Evolutionary conservation across 2,329 filamentous ascomycete species (phyloP).

Genomic region (Fusarium poae): DNA sequence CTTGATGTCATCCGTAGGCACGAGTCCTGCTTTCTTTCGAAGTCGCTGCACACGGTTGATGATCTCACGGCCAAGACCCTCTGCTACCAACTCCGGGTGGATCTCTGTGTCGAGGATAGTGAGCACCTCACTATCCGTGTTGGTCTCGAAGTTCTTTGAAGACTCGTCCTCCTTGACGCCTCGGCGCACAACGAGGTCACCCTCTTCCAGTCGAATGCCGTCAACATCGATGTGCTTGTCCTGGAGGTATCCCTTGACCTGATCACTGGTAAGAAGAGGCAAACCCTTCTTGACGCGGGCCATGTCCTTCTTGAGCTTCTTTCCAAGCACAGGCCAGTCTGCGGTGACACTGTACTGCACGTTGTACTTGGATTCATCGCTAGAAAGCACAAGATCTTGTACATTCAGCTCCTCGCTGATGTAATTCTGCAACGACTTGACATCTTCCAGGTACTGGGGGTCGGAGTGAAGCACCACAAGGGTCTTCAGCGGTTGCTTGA

Average conservation of each 20-base stretch:
- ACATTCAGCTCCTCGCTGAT: slow-evolving; percentile 94
- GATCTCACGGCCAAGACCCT: slow-evolving; percentile 91
- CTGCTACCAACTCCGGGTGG: slow-evolving; percentile 87
- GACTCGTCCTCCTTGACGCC: slow-evolving; percentile 79
- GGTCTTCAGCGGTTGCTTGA: slow-evolving; percentile 92
- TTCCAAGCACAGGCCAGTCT: slow-evolving; percentile 94
- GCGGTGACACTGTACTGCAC: slow-evolving; percentile 91
- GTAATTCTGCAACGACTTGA: slow-evolving; percentile 87
- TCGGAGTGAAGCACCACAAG: slow-evolving; percentile 90
- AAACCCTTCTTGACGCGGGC: slow-evolving; percentile 91
- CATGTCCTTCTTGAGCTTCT: slow-evolving; percentile 97
- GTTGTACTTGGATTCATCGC: slow-evolving; percentile 90
- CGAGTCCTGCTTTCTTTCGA: slow-evolving; percentile 91
- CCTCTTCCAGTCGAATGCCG: slow-evolving; percentile 84
- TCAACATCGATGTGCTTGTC: slow-evolving; percentile 84
- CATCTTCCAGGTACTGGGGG: slow-evolving; percentile 84
- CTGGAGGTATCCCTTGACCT: slow-evolving; percentile 83
- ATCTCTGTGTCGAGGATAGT: slow-evolving; percentile 87
- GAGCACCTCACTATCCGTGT: slow-evolving; percentile 89
- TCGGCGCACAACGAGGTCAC: slow-evolving; percentile 83
- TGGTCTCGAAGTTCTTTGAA: slow-evolving; percentile 83
- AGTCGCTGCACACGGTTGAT: slow-evolving; percentile 93
- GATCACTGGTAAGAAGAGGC: slow-evolving; percentile 79
- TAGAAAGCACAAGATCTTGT: slow-evolving; percentile 83
- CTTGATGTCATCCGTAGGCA: slow-evolving; percentile 92